Conservation (phyloP, 2,329 filamentous ascomycete species). For the Paecilomyces sp. region DNA sequence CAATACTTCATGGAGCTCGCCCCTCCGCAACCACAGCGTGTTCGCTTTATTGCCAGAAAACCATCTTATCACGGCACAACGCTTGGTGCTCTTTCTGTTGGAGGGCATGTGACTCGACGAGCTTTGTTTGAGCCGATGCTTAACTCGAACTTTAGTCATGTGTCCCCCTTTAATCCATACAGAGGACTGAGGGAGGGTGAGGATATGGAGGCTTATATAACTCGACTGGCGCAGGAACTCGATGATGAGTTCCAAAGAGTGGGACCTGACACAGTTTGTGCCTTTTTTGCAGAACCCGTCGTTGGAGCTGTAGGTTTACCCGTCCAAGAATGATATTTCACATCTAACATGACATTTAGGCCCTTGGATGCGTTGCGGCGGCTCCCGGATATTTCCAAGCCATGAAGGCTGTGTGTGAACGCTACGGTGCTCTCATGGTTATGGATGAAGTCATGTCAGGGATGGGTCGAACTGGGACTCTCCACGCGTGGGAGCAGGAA, state of each 20-base stretch:
- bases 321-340: background rate
- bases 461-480: conserved; percentile 47
- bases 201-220: conserved; percentile 50
- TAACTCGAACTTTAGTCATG: conserved; percentile 46
- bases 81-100: conserved; percentile 58
- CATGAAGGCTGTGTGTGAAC: conserved; percentile 58
- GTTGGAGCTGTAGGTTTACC: conserved; percentile 52
- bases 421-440: conserved; percentile 61
- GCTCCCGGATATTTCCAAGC: conserved; percentile 60
- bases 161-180: conserved; percentile 60
- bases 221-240: conserved; percentile 53
- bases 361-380: conserved; percentile 59
- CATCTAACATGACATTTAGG: conserved; percentile 21
- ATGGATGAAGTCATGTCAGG: conserved; percentile 67
- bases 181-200: conserved; percentile 46
- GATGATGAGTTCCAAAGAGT: conserved; percentile 57
- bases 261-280: conserved; percentile 58
- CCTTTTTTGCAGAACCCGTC: conserved; percentile 65
- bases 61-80: conserved; percentile 65
- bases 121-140: conserved; percentile 54
- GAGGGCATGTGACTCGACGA: conserved; percentile 54
- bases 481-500: conserved; percentile 52
- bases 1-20: conserved; percentile 57
- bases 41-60: conserved; percentile 55
- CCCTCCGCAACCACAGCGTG: conserved; percentile 43